Conservation (phyloP, 352 stramenopile genomes). For the Globisporangium spinosum region DNA sequence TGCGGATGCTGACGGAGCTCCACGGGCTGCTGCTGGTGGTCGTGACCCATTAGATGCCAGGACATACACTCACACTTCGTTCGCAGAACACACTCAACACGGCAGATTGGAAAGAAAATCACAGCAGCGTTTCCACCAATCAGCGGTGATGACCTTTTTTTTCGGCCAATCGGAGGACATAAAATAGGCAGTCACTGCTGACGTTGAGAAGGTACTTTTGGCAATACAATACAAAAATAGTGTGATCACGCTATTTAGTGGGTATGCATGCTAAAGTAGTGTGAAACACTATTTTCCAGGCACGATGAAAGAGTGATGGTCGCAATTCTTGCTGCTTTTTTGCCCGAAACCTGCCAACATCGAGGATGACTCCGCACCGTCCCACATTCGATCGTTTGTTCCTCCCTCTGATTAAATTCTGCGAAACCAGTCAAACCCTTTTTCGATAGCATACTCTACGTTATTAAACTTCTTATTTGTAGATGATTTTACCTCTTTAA, state of each 20-base stretch:
- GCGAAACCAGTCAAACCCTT: too few relatives aligned
- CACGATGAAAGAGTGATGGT: constrained; percentile 1
- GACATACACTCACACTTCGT: constrained; percentile 6
- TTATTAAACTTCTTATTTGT: too few relatives aligned
- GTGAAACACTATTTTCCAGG: background rate
- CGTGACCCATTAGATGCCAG: constrained; percentile 7
- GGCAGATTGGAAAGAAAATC: background rate
- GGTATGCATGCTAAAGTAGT: background rate
- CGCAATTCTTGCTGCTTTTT: background rate
- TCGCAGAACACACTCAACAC: constrained; percentile 1
- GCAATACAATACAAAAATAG: background rate
- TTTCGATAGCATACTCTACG: too few relatives aligned
- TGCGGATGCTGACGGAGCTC: background rate
- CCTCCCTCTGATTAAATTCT: background rate
- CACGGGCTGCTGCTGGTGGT: constrained; percentile 7
- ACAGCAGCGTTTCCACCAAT: constrained; percentile 4
- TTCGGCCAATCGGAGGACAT: constrained; percentile 8
- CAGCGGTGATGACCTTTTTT: background rate
- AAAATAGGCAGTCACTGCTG: background rate
- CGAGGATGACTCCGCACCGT: constrained; percentile 27
- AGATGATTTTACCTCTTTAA: background rate
- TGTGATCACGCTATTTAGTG: constrained; percentile 3
- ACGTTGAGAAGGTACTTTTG: background rate
- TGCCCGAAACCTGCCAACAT: constrained; percentile 9
- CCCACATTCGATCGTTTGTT: constrained; percentile 16